Evolutionary conservation across 1,139 yeast species (phyloP).

Genomic region (Arxiozyma heterogenica): DNA sequence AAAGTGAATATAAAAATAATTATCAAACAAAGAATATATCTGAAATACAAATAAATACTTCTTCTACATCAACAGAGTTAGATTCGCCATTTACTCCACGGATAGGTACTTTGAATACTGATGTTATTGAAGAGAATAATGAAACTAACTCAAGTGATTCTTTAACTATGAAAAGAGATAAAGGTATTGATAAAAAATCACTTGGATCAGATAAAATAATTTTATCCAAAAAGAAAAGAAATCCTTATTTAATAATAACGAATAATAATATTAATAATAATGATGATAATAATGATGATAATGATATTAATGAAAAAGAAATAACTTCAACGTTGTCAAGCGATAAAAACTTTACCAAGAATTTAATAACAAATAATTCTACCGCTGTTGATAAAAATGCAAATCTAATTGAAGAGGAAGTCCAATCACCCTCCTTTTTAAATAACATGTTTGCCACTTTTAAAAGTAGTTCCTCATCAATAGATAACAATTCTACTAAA

Average conservation of each 20-base stretch:
- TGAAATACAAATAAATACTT: no score
- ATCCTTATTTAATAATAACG: not conserved
- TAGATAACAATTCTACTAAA: constrained; percentile 1
- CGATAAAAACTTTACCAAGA: not conserved
- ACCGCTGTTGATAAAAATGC: not conserved
- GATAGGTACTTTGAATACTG: not conserved
- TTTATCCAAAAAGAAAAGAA: not conserved
- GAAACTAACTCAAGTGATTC: not conserved
- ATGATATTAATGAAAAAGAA: not conserved
- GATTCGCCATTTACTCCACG: not conserved
- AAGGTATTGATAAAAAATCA: not conserved
- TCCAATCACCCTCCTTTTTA: constrained; percentile 11
- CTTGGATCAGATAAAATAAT: not conserved
- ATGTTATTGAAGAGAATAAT: not conserved
- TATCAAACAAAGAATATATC: not conserved
- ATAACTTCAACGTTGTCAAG: not conserved
- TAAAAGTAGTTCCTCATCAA: not conserved
- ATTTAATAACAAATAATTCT: not conserved
- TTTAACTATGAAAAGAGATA: not conserved
- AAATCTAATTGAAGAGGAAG: not conserved
- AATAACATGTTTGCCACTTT: constrained; percentile 16
- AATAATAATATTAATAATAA: not conserved
- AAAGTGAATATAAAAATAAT: not conserved
- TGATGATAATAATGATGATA: not conserved
- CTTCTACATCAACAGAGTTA: not conserved